These are phyloP conservation scores for Phascolomyces articulosus DNA, from an alignment of 371 early-diverging fungal genomes.

Conservation along the genomic window DNA sequence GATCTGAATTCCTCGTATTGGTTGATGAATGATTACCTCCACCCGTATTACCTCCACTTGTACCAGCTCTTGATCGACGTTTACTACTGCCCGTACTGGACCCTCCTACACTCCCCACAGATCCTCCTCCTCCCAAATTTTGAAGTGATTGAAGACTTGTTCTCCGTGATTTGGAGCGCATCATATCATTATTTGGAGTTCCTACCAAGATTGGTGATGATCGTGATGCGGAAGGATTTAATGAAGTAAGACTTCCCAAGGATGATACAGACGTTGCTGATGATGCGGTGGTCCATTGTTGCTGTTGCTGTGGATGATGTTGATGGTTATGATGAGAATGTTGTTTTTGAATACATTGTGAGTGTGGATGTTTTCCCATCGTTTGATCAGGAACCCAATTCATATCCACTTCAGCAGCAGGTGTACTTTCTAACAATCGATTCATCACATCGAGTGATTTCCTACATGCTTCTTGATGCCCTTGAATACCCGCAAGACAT, in stretches of 20 bases:
- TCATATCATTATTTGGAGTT: slow-evolving; percentile 1
- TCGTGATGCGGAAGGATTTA: slow-evolving; percentile 12
- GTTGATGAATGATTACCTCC: neutral
- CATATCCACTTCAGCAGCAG: slow-evolving; percentile 21
- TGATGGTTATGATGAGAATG: neutral
- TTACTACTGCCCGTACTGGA: neutral
- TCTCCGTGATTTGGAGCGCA: slow-evolving; percentile 8
- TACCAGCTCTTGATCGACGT: slow-evolving; percentile 12
- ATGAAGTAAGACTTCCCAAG: neutral
- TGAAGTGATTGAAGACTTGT: slow-evolving; percentile 12
- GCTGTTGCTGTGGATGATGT: neutral
- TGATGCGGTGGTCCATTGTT: slow-evolving; percentile 2
- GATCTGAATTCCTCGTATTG: neutral
- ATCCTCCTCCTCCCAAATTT: slow-evolving; percentile 1
- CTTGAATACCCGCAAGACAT: slow-evolving; percentile 11
- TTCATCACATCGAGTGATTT: slow-evolving; percentile 17
- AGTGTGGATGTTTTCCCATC: neutral
- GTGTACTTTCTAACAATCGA: slow-evolving; percentile 18
- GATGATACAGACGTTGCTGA: neutral
- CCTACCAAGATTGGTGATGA: slow-evolving; percentile 7
- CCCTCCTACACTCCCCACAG: no score
- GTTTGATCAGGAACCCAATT: neutral
- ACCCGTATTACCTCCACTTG: slow-evolving; percentile 2
- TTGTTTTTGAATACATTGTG: neutral
- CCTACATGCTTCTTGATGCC: slow-evolving; percentile 14